phyloP scores from a whole-genome alignment of 1,284 basidiomycete genomes.

The Puccinia novopanici region DNA sequence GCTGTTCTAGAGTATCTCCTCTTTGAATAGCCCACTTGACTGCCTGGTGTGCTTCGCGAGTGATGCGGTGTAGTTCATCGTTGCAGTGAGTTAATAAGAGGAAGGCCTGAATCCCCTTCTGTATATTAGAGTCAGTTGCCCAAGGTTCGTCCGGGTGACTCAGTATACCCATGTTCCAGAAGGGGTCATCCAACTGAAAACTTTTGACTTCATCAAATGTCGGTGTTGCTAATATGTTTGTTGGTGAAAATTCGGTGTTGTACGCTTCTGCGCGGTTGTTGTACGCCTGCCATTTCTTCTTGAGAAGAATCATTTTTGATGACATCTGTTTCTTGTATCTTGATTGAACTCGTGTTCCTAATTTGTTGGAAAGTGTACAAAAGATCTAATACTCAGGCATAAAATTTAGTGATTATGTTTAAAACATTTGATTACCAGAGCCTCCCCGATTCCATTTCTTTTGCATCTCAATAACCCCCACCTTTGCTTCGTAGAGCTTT shows the following conservation, averaged over 20 bases:
- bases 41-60: background rate
- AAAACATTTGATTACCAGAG: background rate
- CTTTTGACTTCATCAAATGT: conserved; percentile 1
- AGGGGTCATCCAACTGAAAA: background rate
- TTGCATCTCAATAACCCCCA: conserved; percentile 21
- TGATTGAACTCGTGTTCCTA: conserved; percentile 19
- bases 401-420: background rate
- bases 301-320: background rate
- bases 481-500: conserved; percentile 27
- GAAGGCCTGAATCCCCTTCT: background rate
- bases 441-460: conserved; percentile 3
- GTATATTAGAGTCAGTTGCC: background rate
- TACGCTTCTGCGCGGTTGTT: background rate
- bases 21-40: conserved; percentile 4
- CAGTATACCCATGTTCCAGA: conserved; percentile 14
- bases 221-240: background rate
- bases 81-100: background rate
- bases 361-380: too few relatives aligned
- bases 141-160: conserved; percentile 12
- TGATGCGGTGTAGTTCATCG: conserved; percentile 6
- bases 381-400: too few relatives aligned
- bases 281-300: conserved; percentile 10
- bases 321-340: conserved; percentile 12
- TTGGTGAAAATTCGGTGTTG: conserved; percentile 9
- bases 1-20: background rate